A percentile compares a stretch with the other conserved stretches of the same genome.
These are phyloP conservation scores for Fusarium sp. DNA, from an alignment of 2,329 filamentous ascomycete species.

Conservation along the genomic window DNA sequence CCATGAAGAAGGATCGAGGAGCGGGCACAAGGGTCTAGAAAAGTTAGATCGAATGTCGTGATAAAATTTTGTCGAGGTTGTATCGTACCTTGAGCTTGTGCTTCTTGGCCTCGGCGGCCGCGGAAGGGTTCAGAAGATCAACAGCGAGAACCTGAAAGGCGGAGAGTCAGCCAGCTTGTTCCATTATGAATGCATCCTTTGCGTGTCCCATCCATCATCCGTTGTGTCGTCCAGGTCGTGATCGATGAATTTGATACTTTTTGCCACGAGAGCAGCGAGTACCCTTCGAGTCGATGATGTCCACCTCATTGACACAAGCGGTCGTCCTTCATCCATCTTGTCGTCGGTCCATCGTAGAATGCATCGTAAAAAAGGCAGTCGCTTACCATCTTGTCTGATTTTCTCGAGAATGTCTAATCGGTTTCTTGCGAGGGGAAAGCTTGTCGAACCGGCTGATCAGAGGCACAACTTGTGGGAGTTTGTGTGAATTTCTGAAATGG, in stretches of 20 bases:
- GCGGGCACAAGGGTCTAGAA: constrained; percentile 89
- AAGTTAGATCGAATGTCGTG: constrained; percentile 45
- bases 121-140: constrained; percentile 99
- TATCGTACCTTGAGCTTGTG: constrained; percentile 98
- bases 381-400: constrained; percentile 79
- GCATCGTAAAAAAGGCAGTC: constrained; percentile 45
- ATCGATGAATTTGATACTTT: constrained; percentile 41
- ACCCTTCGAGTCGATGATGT: constrained; percentile 34
- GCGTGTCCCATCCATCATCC: constrained; percentile 27
- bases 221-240: constrained; percentile 20
- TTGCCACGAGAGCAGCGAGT: constrained; percentile 32
- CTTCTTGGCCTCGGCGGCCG: constrained; percentile 98
- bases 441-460: constrained; percentile 24
- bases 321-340: constrained; percentile 39
- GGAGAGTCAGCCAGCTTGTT: constrained; percentile 62
- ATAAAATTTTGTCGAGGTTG: constrained; percentile 30
- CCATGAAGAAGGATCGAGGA: constrained; percentile 99
- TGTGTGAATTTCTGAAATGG: no score
- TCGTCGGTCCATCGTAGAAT: constrained; percentile 41
- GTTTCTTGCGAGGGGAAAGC: constrained; percentile 62
- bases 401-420: constrained; percentile 55
- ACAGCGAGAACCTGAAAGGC: constrained; percentile 93
- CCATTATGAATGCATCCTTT: constrained; percentile 35
- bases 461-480: constrained; percentile 33
- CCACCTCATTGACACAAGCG: constrained; percentile 37